Percentiles rank a stretch among this genome's conserved stretches.
These are phyloP conservation scores for Echites panduratus DNA, from an alignment of 257 asterid species.

Conservation along the genomic window DNA sequence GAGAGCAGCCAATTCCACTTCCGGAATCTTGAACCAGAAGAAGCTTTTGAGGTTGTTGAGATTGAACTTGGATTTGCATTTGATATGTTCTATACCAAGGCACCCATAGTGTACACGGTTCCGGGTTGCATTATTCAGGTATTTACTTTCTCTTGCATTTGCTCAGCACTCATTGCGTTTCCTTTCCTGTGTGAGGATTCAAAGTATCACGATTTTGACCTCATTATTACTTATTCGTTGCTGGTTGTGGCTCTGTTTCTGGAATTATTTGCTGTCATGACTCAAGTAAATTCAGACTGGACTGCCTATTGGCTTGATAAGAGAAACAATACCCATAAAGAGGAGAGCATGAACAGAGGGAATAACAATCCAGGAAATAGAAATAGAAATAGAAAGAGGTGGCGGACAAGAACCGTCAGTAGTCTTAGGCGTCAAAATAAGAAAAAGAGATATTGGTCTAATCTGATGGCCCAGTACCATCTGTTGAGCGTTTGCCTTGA, in stretches of 20 bases:
- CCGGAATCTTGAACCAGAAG: not conserved
- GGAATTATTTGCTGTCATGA: constrained; percentile 25
- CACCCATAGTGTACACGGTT: constrained; percentile 24
- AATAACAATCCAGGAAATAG: constrained; percentile 6
- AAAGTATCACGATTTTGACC: constrained; percentile 20
- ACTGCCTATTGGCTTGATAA: constrained; percentile 24
- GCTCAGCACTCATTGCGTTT: constrained; percentile 18
- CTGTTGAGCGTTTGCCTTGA: constrained; percentile 27
- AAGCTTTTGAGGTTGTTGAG: constrained; percentile 45
- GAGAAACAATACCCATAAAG: not conserved
- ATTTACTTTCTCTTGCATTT: constrained; percentile 24
- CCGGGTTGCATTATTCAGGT: constrained; percentile 23
- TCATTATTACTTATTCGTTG: constrained; percentile 33
- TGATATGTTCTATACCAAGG: constrained; percentile 46
- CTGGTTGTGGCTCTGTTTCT: constrained; percentile 29
- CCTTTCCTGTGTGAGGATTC: constrained; percentile 14
- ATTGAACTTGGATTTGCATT: constrained; percentile 45
- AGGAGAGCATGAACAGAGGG: not conserved
- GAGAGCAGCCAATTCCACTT: constrained; percentile 39
- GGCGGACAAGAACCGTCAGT: not conserved
- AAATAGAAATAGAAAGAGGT: too few species aligned
- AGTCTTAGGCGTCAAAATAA: constrained; percentile 8
- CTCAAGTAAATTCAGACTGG: constrained; percentile 35
- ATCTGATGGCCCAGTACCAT: constrained; percentile 39
- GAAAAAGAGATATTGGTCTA: constrained; percentile 36